phyloP scores from a whole-genome alignment of 2,329 filamentous ascomycete species.

The Fusarium illudens region DNA sequence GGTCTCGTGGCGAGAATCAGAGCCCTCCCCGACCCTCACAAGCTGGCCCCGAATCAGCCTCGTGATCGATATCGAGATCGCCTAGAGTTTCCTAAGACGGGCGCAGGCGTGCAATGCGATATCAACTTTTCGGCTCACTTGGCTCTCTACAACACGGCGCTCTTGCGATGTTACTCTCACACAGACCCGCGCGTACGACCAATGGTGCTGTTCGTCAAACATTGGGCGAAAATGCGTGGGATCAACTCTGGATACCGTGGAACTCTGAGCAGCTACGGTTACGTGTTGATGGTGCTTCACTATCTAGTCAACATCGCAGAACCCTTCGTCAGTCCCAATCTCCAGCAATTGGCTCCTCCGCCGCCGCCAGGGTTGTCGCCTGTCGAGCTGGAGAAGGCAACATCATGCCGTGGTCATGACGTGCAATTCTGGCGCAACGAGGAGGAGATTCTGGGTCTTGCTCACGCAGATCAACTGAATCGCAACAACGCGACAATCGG shows the following conservation, averaged over 20 bases:
- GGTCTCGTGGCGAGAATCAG: conserved; percentile 55
- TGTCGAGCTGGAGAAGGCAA: conserved; percentile 33
- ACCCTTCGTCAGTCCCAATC: conserved; percentile 85
- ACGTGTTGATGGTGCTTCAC: conserved; percentile 90
- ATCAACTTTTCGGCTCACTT: conserved; percentile 91
- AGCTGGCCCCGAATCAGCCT: conserved; percentile 59
- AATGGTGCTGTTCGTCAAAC: conserved; percentile 86
- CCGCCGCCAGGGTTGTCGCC: conserved; percentile 46
- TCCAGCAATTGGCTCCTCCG: conserved; percentile 68
- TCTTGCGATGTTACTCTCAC: conserved; percentile 83
- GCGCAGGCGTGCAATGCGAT: conserved; percentile 86
- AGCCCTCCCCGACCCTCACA: conserved; percentile 59
- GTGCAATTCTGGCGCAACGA: conserved; percentile 84
- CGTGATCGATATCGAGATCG: conserved; percentile 64
- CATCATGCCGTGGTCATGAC: conserved; percentile 68
- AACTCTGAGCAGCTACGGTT: conserved; percentile 89
- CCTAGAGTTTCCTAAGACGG: conserved; percentile 80
- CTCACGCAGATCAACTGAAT: conserved; percentile 66
- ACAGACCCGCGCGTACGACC: conserved; percentile 80
- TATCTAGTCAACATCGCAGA: conserved; percentile 84
- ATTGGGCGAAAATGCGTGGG: conserved; percentile 85
- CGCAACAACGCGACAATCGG: conserved; percentile 76
- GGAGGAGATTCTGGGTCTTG: conserved; percentile 69
- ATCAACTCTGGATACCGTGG: conserved; percentile 90
- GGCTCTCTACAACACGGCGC: conserved; percentile 81